Percentiles rank a stretch among this genome's conserved stretches.
Evolutionary conservation across 2,329 filamentous ascomycete species (phyloP).

Genomic region (Xylaria arbuscula): DNA sequence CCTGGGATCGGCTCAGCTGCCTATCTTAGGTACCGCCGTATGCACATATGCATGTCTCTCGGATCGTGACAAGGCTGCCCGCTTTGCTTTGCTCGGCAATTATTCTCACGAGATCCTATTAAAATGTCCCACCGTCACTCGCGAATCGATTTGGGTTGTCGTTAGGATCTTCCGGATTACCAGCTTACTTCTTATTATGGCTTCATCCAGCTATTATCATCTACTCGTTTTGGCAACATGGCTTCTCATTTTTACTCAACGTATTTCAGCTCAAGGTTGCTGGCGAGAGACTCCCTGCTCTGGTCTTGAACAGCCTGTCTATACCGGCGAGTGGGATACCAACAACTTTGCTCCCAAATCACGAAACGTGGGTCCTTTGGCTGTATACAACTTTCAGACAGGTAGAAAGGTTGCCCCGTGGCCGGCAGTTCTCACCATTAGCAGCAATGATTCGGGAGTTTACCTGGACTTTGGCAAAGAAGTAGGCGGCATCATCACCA

Average conservation of each 20-base stretch:
- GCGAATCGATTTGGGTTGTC: not conserved
- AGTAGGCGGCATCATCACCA: conserved; percentile 46
- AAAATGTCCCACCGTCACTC: not conserved
- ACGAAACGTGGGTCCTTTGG: conserved; percentile 60
- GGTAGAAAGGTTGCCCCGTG: conserved; percentile 34
- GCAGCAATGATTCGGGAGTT: conserved; percentile 33
- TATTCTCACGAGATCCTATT: not conserved
- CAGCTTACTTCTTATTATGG: conserved; percentile 33
- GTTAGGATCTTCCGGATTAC: not conserved
- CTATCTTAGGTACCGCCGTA: conserved; percentile 1
- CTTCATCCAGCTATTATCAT: conserved; percentile 15
- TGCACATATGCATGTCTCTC: conserved; percentile 3
- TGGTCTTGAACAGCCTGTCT: conserved; percentile 60
- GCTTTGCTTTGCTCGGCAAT: not conserved
- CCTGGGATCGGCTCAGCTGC: conserved; percentile 2
- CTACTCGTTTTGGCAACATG: conserved; percentile 17
- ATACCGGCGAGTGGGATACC: conserved; percentile 67
- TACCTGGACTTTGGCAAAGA: conserved; percentile 48
- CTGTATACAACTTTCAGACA: conserved; percentile 50
- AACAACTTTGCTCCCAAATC: conserved; percentile 67
- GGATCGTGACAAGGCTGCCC: not conserved
- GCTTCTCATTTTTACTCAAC: conserved; percentile 23
- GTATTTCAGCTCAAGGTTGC: conserved; percentile 52
- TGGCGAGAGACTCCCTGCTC: conserved; percentile 67
- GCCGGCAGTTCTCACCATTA: conserved; percentile 33